Percentiles rank a stretch among this genome's conserved stretches.
phyloP scores from a whole-genome alignment of 78 protist genomes.

The Pelomyxa schiedti region DNA sequence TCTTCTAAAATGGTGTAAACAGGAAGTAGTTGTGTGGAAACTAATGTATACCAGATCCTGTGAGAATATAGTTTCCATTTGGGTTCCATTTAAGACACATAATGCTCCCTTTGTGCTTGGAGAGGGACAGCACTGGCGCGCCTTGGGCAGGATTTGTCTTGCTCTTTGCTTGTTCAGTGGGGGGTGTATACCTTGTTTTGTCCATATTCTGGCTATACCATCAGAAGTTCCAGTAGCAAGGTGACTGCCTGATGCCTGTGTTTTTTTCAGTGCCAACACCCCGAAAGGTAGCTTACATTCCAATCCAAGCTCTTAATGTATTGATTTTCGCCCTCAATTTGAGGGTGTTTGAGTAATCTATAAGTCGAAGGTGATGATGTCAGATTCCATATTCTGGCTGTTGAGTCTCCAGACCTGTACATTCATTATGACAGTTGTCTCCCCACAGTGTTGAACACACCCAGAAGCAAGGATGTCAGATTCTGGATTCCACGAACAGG shows the following conservation, averaged over 20 bases:
- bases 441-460: no score
- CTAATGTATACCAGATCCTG: conserved; percentile 69
- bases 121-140: no score
- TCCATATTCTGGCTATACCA: conserved; percentile 82
- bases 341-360: background rate
- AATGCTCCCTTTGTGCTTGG: conserved; percentile 72
- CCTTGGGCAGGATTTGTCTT: no score
- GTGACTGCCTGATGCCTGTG: no score
- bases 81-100: conserved; percentile 85
- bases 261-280: no score
- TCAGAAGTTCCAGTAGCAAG: conserved; percentile 92
- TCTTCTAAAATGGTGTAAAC: no score
- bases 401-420: conserved; percentile 80
- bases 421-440: no score
- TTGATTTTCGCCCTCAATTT: background rate
- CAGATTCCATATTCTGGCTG: conserved; percentile 78
- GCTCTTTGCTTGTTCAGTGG: no score
- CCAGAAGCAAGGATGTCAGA: conserved; percentile 9
- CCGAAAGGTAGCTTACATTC: conserved; percentile 73
- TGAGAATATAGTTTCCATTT: conserved; percentile 57
- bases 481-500: conserved; percentile 36
- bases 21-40: no score
- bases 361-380: conserved; percentile 3
- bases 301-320: conserved; percentile 89
- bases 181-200: no score